phyloP scores from a whole-genome alignment of 805 yeast genomes.

The Cyberlindnera maclurae region DNA sequence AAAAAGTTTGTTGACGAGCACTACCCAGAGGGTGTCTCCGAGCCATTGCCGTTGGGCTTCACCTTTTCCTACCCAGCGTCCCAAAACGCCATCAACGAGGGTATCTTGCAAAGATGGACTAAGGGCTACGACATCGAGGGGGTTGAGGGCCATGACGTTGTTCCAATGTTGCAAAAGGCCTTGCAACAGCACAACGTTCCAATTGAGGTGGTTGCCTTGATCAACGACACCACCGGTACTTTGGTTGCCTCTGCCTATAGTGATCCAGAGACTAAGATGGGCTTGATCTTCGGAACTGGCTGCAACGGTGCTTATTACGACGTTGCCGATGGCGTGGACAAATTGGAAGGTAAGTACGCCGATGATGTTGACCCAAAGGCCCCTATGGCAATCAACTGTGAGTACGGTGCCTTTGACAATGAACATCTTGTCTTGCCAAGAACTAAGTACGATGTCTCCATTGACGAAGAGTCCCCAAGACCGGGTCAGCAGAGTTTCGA shows the following conservation, averaged over 20 bases:
- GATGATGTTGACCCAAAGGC: constrained; percentile 55
- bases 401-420: constrained; percentile 95
- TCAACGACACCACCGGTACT: constrained; percentile 97
- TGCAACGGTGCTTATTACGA: constrained; percentile 97
- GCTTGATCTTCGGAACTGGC: constrained; percentile 95
- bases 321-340: constrained; percentile 61
- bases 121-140: constrained; percentile 92
- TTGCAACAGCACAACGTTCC: constrained; percentile 61
- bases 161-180: constrained; percentile 80
- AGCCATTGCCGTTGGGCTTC: constrained; percentile 77
- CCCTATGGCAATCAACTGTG: constrained; percentile 96
- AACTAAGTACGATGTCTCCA: constrained; percentile 75
- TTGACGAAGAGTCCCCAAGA: constrained; percentile 86
- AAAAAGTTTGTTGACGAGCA: constrained; percentile 58
- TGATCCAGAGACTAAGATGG: constrained; percentile 85
- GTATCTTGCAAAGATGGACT: constrained; percentile 92
- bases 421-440: constrained; percentile 81
- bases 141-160: constrained; percentile 93
- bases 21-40: constrained; percentile 60
- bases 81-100: constrained; percentile 77
- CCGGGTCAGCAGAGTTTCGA: constrained; percentile 95
- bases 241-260: constrained; percentile 91
- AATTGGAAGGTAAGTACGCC: constrained; percentile 64
- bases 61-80: constrained; percentile 90
- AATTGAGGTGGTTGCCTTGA: constrained; percentile 82